Evolutionary conservation across 306 rosid genomes (phyloP).

Genomic region (Prunus kanzakura): DNA sequence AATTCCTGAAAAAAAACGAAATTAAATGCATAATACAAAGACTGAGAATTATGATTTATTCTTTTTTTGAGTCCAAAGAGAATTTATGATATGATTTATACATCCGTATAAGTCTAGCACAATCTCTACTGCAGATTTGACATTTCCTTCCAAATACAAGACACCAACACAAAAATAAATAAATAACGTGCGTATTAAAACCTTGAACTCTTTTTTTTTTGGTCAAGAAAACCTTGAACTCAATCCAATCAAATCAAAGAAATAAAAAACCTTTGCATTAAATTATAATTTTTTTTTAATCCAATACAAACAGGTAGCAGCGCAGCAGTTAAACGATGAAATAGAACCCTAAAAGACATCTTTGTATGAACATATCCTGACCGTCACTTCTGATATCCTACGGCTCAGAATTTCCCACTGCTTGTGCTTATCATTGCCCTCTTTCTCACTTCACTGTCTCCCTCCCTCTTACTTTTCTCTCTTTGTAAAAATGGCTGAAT

Average conservation of each 20-base stretch:
- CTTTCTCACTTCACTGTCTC: conserved; percentile 43
- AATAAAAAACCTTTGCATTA: not conserved
- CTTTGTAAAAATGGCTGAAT: conserved; percentile 44
- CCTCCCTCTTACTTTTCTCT: not conserved
- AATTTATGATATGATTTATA: not conserved
- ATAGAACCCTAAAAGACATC: conserved; percentile 60
- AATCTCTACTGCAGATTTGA: not conserved
- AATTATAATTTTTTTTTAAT: not conserved
- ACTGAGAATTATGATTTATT: too few relatives aligned
- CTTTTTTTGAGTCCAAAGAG: not conserved
- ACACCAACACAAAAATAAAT: not conserved
- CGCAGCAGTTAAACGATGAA: conserved; percentile 22
- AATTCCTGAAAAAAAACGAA: not conserved
- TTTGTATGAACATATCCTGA: conserved; percentile 40
- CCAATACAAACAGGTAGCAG: conserved; percentile 7
- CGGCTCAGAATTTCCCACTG: conserved; percentile 30
- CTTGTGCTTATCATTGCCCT: conserved; percentile 63
- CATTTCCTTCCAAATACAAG: not conserved
- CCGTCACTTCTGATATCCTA: conserved; percentile 34
- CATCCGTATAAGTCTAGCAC: not conserved
- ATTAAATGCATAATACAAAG: not conserved
- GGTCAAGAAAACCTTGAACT: not conserved
- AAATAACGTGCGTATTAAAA: conserved; percentile 1
- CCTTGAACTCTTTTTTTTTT: not conserved
- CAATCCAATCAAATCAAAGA: not conserved